Evolutionary conservation across 2,329 filamentous ascomycete species (phyloP).

Genomic region (Cladosporium sp.): DNA sequence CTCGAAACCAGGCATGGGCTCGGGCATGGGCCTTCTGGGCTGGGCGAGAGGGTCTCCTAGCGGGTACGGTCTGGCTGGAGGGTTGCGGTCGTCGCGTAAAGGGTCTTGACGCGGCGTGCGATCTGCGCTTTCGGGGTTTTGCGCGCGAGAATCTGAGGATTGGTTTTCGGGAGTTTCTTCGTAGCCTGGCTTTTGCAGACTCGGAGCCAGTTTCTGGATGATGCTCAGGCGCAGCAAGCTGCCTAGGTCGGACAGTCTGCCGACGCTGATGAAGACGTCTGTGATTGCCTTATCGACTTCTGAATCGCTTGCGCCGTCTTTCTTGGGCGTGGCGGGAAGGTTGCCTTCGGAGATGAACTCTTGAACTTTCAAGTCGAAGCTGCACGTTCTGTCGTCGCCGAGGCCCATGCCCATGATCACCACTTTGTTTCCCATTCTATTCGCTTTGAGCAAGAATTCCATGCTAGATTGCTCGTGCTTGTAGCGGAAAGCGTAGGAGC

Average conservation of each 20-base stretch:
- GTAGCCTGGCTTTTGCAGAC: constrained; percentile 72
- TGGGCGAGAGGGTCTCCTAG: constrained; percentile 55
- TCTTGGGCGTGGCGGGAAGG: constrained; percentile 45
- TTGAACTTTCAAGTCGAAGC: constrained; percentile 67
- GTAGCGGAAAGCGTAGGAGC: constrained; percentile 76
- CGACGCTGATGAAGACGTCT: constrained; percentile 68
- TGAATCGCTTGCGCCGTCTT: constrained; percentile 26
- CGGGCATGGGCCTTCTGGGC: constrained; percentile 59
- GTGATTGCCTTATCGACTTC: constrained; percentile 42
- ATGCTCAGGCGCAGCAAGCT: constrained; percentile 70
- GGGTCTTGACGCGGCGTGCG: constrained; percentile 40
- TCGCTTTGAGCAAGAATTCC: constrained; percentile 76
- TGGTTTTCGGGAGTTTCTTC: constrained; percentile 48
- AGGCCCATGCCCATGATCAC: constrained; percentile 74
- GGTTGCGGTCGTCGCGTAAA: constrained; percentile 43
- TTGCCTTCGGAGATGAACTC: constrained; percentile 68
- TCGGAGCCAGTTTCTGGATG: constrained; percentile 77
- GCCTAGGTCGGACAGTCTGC: constrained; percentile 64
- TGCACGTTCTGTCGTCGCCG: constrained; percentile 74
- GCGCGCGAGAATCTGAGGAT: constrained; percentile 11
- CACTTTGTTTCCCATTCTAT: constrained; percentile 76
- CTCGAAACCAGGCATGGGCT: constrained; percentile 81
- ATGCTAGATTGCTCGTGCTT: constrained; percentile 79
- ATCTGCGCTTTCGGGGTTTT: constrained; percentile 20
- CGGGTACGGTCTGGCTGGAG: constrained; percentile 64